Conservation (phyloP, 306 rosid species). For the Arachis hypogaea region DNA sequence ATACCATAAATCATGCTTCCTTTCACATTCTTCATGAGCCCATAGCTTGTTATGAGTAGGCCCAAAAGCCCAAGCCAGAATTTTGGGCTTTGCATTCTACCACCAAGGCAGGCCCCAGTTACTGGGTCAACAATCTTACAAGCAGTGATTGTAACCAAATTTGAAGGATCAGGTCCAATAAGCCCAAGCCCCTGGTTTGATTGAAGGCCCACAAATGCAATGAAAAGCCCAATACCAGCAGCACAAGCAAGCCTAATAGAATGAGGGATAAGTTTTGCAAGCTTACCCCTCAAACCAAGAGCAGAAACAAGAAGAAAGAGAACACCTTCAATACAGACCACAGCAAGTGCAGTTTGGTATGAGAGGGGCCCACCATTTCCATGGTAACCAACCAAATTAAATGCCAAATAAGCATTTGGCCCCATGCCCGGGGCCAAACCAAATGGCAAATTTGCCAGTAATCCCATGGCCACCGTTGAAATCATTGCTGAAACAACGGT, state of each 20-base stretch:
- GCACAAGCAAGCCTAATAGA: slow-evolving; percentile 75
- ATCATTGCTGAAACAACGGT: slow-evolving; percentile 74
- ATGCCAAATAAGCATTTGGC: slow-evolving; percentile 81
- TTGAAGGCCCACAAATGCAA: slow-evolving; percentile 92
- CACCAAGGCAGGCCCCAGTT: slow-evolving; percentile 81
- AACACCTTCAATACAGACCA: slow-evolving; percentile 66
- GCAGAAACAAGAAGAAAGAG: slow-evolving; percentile 67
- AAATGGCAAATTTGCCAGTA: slow-evolving; percentile 78
- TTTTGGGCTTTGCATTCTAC: slow-evolving; percentile 66
- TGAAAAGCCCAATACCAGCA: slow-evolving; percentile 90
- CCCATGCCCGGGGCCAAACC: slow-evolving; percentile 97
- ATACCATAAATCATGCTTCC: slow-evolving; percentile 95
- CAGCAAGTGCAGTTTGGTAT: slow-evolving; percentile 72
- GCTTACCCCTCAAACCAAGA: slow-evolving; percentile 76
- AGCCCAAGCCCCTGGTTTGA: slow-evolving; percentile 75
- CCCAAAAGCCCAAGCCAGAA: slow-evolving; percentile 82
- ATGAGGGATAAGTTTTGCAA: slow-evolving; percentile 73
- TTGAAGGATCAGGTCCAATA: slow-evolving; percentile 74
- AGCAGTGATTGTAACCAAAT: slow-evolving; percentile 71
- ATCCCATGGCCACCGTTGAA: slow-evolving; percentile 79
- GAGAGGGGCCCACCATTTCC: slow-evolving; percentile 78
- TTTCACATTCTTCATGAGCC: slow-evolving; percentile 68
- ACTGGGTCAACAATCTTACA: slow-evolving; percentile 56
- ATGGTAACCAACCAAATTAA: slow-evolving; percentile 81
- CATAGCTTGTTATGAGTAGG: slow-evolving; percentile 63